Evolutionary conservation across 2,329 filamentous ascomycete genomes (phyloP), one percentile per base, ranked within the genome.

Genomic region (Cladosporium sp.): DNA sequence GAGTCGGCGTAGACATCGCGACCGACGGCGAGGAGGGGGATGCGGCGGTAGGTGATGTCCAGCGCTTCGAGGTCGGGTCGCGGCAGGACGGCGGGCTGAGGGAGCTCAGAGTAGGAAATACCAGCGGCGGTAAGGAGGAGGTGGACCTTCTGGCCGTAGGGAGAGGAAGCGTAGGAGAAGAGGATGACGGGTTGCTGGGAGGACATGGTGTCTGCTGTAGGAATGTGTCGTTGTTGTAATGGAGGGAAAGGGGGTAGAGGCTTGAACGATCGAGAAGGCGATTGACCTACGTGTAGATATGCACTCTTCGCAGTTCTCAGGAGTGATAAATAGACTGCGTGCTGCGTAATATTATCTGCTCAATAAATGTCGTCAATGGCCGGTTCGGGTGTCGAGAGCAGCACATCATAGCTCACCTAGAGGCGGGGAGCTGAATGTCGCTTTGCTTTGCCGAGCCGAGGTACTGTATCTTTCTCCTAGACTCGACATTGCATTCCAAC

Each of bases 51-150:
- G 37, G 56, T 66, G 44, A 69, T 44, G 58, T 59, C 65, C 1
- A 69, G 55, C 4, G 31, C 50, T 50, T 67, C 55, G 26, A 69
- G 59, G 52, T 68, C 61, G n/a, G 65, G 68, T 10, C 68, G 66
- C 7, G 68, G 67, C 11, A 69, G 62, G n/a, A 56, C 57, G 37
- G 52, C 40, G 11, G 65, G 67, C 52, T 68, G 67, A 11, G 55
- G 23, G 21, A 58, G 61, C 23, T 53, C 49, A 10, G 33, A 31
- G 72, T 88, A 90, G 0, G 84, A 82, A 46, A 91, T 88, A 28
- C 83, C 83, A 50, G 89, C 85, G 6, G 91, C 83, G 57, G 82
- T 80, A n/a, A 91, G 80, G 74, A 91, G 91, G 88, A 88, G 91
- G 23, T 84, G 77, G 37, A 91, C 76, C 66, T 88, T 81, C 61